Conservation (phyloP, 495 filamentous ascomycete species). For the Xylaria sp. region DNA sequence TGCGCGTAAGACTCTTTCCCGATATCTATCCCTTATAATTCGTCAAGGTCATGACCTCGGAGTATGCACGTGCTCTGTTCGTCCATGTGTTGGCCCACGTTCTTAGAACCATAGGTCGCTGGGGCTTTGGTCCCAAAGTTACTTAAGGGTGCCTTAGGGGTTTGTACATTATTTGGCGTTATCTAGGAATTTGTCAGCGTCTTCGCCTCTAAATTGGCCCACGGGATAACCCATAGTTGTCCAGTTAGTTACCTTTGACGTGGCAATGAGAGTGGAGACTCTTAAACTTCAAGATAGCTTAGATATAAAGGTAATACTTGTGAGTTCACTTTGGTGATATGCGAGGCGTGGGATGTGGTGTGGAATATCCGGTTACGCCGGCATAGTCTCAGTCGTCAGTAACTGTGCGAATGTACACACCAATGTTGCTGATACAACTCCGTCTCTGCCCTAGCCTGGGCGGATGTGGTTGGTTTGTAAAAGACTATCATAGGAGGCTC, state of each 20-base stretch:
- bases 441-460: background rate
- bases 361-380: background rate
- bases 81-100: too few species aligned
- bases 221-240: too few species aligned
- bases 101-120: too few species aligned
- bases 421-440: background rate
- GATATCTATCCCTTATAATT: too few species aligned
- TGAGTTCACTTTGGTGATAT: background rate
- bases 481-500: background rate
- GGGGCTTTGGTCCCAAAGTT: too few species aligned
- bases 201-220: background rate
- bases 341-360: background rate
- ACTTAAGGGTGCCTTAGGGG: too few species aligned
- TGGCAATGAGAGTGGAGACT: too few species aligned
- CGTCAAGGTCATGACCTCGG: too few species aligned
- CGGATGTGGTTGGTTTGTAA: background rate
- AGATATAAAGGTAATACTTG: background rate
- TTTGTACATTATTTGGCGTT: background rate
- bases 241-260: too few species aligned
- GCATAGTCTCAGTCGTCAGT: background rate
- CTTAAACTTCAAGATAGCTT: background rate
- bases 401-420: background rate
- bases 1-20: too few species aligned
- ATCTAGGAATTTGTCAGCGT: background rate
- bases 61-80: too few species aligned